Evolutionary conservation across 768 basidiomycete species (phyloP), one percentile per base, ranked within the genome.

Genomic region (Boletus sp.): DNA sequence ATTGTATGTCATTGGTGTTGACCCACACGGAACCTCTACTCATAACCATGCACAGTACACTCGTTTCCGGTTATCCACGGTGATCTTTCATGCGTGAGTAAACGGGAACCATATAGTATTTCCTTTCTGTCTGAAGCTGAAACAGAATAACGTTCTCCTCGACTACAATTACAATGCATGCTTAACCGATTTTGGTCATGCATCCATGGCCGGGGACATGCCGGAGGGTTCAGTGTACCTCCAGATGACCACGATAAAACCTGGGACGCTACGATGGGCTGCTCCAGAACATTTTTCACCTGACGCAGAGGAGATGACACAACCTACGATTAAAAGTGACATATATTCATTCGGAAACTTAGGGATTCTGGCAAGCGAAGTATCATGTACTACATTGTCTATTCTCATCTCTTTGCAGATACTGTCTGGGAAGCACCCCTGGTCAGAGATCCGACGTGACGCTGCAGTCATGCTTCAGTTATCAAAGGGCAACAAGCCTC

Each of bases 241-340:
- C 14, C 52, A 50, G 18, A 35, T 46, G 55, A 57, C 41, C 40
- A 78, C 50, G 71, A 70, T 7, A 76, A 76, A 15, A 20, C 47
- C 51, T 5, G 61, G 61, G 1, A 74, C 78, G 17, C 66, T 78
- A n/a, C 72, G 80, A 1, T 80, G 78, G 77, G 75, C 78, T 12
- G 80, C 79, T 40, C 67, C 77, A 0, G 62, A 73, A 17, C 64
- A 41, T 20, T 18, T 79, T 4, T 7, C 6, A 17, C 32, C 17
- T 51, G 64, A n/a, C 62, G 69, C 36, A 11, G 46, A 29, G 14
- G 46, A 44, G 30, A 37, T 3, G 14, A 7, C 14, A 12, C 46
- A 12, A 15, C 37, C 14, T 0, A 55, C 56, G 15, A 54, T 49
- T 5, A 54, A 33, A 33, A 33, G 60, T 32, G 62, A 63, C 15